Evolutionary conservation across 2,329 filamentous ascomycete species (phyloP).

Genomic region (Nigrograna mackinnonii): DNA sequence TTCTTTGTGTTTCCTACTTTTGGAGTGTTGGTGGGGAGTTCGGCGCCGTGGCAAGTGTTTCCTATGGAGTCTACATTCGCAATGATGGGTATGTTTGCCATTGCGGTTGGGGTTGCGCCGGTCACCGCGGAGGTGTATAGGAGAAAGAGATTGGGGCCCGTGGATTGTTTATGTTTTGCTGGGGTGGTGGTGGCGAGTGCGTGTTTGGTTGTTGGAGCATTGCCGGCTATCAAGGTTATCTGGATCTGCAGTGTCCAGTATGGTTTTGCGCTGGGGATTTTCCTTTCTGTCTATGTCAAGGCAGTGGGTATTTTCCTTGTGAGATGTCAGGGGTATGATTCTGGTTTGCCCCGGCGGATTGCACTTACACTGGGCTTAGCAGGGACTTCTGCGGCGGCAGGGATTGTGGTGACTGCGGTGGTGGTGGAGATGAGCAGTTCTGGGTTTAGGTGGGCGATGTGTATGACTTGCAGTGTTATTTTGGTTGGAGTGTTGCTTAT

Average conservation of each 20-base stretch:
- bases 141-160: constrained; percentile 5
- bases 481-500: constrained; percentile 9
- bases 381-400: constrained; percentile 1
- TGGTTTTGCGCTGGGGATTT: constrained; percentile 9
- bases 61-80: constrained; percentile 4
- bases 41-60: constrained; percentile 1
- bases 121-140: background rate
- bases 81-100: constrained; percentile 5
- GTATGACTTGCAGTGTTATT: constrained; percentile 4
- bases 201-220: constrained; percentile 3
- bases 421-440: background rate
- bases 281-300: constrained; percentile 7
- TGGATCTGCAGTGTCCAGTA: constrained; percentile 4
- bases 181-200: constrained; percentile 2
- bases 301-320: constrained; percentile 5
- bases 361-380: constrained; percentile 1
- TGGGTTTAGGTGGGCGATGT: constrained; percentile 2
- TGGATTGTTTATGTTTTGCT: constrained; percentile 11
- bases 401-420: constrained; percentile 3
- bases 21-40: constrained; percentile 11
- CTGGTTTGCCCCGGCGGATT: background rate
- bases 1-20: constrained; percentile 16
- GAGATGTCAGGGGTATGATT: background rate
- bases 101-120: constrained; percentile 9
- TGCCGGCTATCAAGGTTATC: constrained; percentile 3